Evolutionary conservation across 2,329 filamentous ascomycete species (phyloP), one percentile per base, ranked within the genome.

Genomic region (Ophiostoma perfectum): DNA sequence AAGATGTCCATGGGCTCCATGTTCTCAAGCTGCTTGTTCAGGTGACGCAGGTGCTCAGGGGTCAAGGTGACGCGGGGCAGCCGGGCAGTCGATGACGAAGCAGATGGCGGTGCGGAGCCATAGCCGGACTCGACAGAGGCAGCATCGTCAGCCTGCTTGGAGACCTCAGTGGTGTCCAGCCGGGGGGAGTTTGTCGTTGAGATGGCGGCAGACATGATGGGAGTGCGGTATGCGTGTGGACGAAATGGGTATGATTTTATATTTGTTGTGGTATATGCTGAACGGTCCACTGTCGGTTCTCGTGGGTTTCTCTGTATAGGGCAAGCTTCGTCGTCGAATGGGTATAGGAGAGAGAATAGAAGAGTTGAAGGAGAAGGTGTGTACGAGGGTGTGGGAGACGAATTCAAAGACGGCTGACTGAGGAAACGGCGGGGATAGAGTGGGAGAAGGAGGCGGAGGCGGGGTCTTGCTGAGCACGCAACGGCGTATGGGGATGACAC

Each of bases 1-100:
- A 99, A 86, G 74, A 98, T 90, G 72, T 97, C 94, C 84, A 94
- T 84, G 71, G 95, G 92, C 76, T 93, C 88, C 78, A 98, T 90
- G 76, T 89, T 86, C 78, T 95, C 91, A 74, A 99, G 82, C 79
- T 96, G 92, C 72, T 88, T 81, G 83, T 99, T 99, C 78, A 99
- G 85, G 79, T 94, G 94, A 75, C 91, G 89, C 73, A 98, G 83
- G 78, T 99, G 94, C 72, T 90, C 86, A 78, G 90, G 90, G 73
- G 92, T 94, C 82, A 99, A 92, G 78, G 89, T 88, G 75, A 98
- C 84, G 70, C 91, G 86, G 14, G 93, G 90, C 27, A 94, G 83
- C 72, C 86, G 88, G 66, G 83, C 82, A 58, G 85, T 89, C 78
- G 80, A 88, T 75, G 78, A 84, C 75, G 77, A 74, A 41, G 76